Evolutionary conservation across 202 grass and related monocot species (phyloP).

Genomic region (Zizania palustris): DNA sequence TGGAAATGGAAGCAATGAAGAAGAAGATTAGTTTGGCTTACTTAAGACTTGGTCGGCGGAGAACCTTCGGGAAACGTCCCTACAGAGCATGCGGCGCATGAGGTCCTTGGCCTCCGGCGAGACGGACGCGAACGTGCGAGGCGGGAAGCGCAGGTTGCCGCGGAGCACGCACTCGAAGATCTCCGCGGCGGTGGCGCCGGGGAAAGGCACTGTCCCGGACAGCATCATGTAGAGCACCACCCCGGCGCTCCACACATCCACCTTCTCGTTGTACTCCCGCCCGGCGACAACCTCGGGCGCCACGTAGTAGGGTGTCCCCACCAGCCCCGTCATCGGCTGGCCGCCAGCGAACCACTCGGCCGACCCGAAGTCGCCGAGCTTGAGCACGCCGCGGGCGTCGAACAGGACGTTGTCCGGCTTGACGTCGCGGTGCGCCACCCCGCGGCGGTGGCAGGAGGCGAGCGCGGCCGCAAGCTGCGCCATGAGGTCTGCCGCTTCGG

Average conservation of each 20-base stretch:
- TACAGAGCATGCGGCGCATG: constrained; percentile 77
- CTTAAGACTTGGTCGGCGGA: constrained; percentile 79
- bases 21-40: constrained; percentile 24
- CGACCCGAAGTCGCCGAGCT: constrained; percentile 73
- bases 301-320: constrained; percentile 84
- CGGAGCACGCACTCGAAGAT: constrained; percentile 74
- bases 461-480: constrained; percentile 52
- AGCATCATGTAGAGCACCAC: constrained; percentile 85
- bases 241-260: constrained; percentile 86
- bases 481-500: constrained; percentile 56
- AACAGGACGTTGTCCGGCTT: constrained; percentile 86
- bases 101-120: constrained; percentile 85
- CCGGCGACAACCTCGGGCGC: constrained; percentile 84
- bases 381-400: constrained; percentile 49
- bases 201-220: constrained; percentile 64
- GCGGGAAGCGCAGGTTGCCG: constrained; percentile 66
- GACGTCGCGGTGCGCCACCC: constrained; percentile 78
- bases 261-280: constrained; percentile 69
- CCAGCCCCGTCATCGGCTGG: constrained; percentile 56
- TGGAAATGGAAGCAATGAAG: background rate
- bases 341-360: constrained; percentile 76
- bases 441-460: constrained; percentile 56
- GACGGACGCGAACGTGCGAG: constrained; percentile 56
- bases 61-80: constrained; percentile 69
- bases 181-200: constrained; percentile 60